Evolutionary conservation across 768 basidiomycete genomes (phyloP).

Genomic region (Pulveroboletus sp.): DNA sequence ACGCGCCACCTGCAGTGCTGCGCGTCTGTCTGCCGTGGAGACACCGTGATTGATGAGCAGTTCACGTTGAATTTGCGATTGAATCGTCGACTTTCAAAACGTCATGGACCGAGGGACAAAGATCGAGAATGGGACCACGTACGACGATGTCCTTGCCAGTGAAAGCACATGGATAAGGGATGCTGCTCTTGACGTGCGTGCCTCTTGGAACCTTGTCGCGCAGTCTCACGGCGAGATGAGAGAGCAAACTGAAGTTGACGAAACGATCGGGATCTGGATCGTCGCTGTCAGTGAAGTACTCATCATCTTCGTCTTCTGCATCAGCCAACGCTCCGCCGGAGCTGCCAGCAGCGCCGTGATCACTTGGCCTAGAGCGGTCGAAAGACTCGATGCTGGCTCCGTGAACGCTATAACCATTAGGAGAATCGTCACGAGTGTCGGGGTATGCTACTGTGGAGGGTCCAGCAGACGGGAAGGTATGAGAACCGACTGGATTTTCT

Average conservation of each 20-base stretch:
- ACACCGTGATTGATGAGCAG: slow-evolving; percentile 71
- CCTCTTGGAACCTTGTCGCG: slow-evolving; percentile 86
- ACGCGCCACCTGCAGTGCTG: slow-evolving; percentile 83
- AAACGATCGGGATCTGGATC: slow-evolving; percentile 74
- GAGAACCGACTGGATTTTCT: slow-evolving; percentile 16
- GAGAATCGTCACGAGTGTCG: slow-evolving; percentile 15
- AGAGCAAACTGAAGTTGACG: slow-evolving; percentile 83
- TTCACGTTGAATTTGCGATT: slow-evolving; percentile 81
- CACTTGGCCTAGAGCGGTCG: slow-evolving; percentile 18
- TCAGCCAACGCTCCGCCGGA: slow-evolving; percentile 18
- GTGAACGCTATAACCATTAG: slow-evolving; percentile 16
- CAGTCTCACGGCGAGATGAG: slow-evolving; percentile 84
- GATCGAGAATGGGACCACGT: slow-evolving; percentile 31
- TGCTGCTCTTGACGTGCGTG: slow-evolving; percentile 87
- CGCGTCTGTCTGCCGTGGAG: slow-evolving; percentile 72
- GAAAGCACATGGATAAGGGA: slow-evolving; percentile 85
- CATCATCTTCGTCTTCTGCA: slow-evolving; percentile 28
- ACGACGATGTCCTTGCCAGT: slow-evolving; percentile 95
- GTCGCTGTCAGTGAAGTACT: slow-evolving; percentile 40
- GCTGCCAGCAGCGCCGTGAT: slow-evolving; percentile 17
- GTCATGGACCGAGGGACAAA: background rate
- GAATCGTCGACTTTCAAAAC: slow-evolving; percentile 69
- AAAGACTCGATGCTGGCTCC: slow-evolving; percentile 27
- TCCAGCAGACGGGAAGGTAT: slow-evolving; percentile 18
- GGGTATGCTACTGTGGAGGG: slow-evolving; percentile 22